Base-by-base conservation (phyloP, 352 stramenopile species). In the Globisporangium nagaii region DNA sequence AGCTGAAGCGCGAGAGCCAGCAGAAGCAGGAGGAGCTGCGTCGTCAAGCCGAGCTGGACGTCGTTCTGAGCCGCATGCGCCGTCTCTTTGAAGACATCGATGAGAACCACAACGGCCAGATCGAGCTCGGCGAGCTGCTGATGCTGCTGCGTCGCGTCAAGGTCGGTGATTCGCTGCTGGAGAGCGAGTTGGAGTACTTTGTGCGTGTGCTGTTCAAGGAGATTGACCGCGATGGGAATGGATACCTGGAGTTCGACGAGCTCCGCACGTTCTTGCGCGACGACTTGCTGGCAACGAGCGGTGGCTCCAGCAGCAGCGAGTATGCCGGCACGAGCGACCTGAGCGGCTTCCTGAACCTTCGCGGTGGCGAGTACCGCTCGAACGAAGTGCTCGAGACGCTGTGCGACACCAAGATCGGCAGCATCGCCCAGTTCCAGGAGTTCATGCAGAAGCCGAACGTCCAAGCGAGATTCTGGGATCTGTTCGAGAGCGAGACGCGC, bases 171-270 rank as follows among this genome's bases (percentile, higher is more conserved):
- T 79, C 71, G 8, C 58, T 90, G 19, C 53, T 90, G 5, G 71
- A 84, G 63, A 75, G 67, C 27, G 79, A 90, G 40, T 56, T 90
- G 24, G 66, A 85, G 42, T 68, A 84, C 34, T 84, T 90, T 28
- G 78, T 81, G 27, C 67, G 70, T 36, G 71, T 75, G 22, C 43
- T 90, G n/a, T 88, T 88, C 43, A 80, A 86, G 34, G 89, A 97
- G 50, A 98, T 98, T 56, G 93, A 98, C 59, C 92, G 94, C 53
- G 88, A 98, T 56, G 79, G 74, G 6, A 90, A 80, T 19, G 91
- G 94, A 0, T 85, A 84, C 44, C 87, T 98, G 25, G 93, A 98
- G 63, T 98, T 98, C 60, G 89, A 98, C 30, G 93, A 98, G 58
- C 95, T 98, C 46, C 70, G 96, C 20, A 82, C 86, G 17, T 90